These are phyloP conservation scores for Hysterangium stoloniferum DNA, from an alignment of 768 basidiomycete species.

Conservation along the genomic window DNA sequence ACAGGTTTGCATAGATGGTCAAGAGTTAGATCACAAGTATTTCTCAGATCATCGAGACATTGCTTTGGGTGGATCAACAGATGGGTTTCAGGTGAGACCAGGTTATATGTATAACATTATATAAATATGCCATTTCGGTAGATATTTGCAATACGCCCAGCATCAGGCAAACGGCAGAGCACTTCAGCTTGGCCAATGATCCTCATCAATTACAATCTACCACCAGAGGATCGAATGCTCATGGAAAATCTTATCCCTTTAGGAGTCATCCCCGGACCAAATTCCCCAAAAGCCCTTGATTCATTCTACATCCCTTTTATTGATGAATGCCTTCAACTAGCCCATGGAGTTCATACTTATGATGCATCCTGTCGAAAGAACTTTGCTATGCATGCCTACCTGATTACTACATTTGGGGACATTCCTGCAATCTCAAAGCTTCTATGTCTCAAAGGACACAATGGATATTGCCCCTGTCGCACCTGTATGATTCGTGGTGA, in stretches of 20 bases:
- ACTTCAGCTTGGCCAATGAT: slow-evolving; percentile 35
- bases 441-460: not conserved
- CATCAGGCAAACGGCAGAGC: slow-evolving; percentile 27
- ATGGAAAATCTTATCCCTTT: slow-evolving; percentile 29
- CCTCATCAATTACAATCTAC: slow-evolving; percentile 35
- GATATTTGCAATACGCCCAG: not conserved
- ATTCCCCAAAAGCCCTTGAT: slow-evolving; percentile 31
- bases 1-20: slow-evolving; percentile 24
- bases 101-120: not conserved
- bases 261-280: slow-evolving; percentile 40
- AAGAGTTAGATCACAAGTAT: slow-evolving; percentile 19
- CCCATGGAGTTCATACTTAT: slow-evolving; percentile 24
- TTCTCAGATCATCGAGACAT: slow-evolving; percentile 35
- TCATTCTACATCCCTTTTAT: slow-evolving; percentile 32
- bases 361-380: not conserved
- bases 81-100: slow-evolving; percentile 28
- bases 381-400: not conserved
- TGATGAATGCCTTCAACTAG: slow-evolving; percentile 29
- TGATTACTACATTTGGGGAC: not conserved
- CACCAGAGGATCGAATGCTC: slow-evolving; percentile 31
- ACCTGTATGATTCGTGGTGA: not conserved
- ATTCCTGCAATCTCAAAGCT: not conserved
- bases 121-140: not conserved
- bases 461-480: slow-evolving; percentile 5
- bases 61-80: slow-evolving; percentile 34